A percentile compares a stretch with the other conserved stretches of the same genome.
Evolutionary conservation across 257 asterid species (phyloP).

Genomic region (Leonotis leonurus): DNA sequence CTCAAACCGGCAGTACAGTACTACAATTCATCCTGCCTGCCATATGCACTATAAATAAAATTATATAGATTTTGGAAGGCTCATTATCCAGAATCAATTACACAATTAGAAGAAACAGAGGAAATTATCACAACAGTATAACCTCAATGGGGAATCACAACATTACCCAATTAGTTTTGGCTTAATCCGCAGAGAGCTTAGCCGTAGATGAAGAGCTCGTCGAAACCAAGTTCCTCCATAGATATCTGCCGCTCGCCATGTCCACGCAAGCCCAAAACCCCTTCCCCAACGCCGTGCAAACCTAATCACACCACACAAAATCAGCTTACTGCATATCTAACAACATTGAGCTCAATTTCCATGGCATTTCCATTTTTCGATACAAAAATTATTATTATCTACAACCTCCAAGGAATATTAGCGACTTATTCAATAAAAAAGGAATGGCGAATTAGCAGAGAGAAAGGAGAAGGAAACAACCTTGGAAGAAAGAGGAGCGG

Average conservation of each 20-base stretch:
- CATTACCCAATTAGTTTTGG: conserved; percentile 19
- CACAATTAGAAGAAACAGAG: conserved; percentile 8
- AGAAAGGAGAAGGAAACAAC: conserved; percentile 22
- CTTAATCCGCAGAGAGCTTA: conserved; percentile 35
- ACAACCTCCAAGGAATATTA: neutral
- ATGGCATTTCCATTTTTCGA: too few relatives aligned
- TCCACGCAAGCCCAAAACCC: conserved; percentile 83
- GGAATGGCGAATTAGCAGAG: neutral
- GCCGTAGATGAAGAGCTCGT: conserved; percentile 25
- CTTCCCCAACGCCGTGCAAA: conserved; percentile 37
- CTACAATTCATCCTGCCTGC: neutral
- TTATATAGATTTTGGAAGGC: neutral
- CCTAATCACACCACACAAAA: conserved; percentile 27
- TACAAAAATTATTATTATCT: too few relatives aligned
- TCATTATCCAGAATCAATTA: conserved; percentile 5
- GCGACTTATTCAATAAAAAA: neutral
- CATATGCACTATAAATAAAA: conserved; percentile 9
- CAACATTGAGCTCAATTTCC: too few relatives aligned
- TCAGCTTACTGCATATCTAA: neutral
- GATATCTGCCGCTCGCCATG: conserved; percentile 84
- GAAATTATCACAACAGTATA: conserved; percentile 6
- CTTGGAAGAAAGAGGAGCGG: conserved; percentile 35
- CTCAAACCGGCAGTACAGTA: conserved; percentile 8
- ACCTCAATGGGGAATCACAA: conserved; percentile 14
- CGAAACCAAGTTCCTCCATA: conserved; percentile 74